Conservation (phyloP, 2,329 filamentous ascomycete species). For the Fusarium liriodendri region DNA sequence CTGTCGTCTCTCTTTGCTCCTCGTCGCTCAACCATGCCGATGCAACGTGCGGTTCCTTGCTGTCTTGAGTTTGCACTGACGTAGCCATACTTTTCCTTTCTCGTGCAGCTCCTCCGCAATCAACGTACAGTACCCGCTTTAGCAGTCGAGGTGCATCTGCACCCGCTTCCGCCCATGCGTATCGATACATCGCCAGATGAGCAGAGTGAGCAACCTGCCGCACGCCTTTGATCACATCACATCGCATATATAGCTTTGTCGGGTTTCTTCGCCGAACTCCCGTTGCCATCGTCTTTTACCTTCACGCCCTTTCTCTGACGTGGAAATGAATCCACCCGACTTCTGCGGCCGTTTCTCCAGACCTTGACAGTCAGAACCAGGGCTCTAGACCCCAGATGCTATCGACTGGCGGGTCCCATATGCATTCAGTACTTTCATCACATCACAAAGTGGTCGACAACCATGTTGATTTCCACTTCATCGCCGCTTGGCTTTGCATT, state of each 20-base stretch:
- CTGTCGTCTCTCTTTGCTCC: constrained; percentile 4
- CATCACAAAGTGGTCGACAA: constrained; percentile 20
- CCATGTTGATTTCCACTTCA: constrained; percentile 17
- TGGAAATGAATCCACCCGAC: constrained; percentile 37
- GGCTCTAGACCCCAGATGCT: constrained; percentile 21
- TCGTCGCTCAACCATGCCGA: constrained; percentile 10
- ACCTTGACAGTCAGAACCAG: constrained; percentile 24
- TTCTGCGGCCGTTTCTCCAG: constrained; percentile 34
- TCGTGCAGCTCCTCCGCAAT: constrained; percentile 8
- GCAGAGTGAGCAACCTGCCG: constrained; percentile 2
- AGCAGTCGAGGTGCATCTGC: neutral
- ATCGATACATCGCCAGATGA: constrained; percentile 8
- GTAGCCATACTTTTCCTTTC: constrained; percentile 16
- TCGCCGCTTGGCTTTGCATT: constrained; percentile 14
- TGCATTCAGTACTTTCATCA: constrained; percentile 27
- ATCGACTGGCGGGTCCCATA: constrained; percentile 15
- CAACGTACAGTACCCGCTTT: neutral
- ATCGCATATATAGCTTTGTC: constrained; percentile 16
- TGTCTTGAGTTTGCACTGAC: constrained; percentile 17
- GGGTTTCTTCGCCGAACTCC: constrained; percentile 10
- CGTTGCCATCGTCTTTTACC: neutral
- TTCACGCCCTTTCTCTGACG: constrained; percentile 34
- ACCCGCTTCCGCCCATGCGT: neutral
- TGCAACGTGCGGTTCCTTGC: constrained; percentile 17
- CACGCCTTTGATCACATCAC: constrained; percentile 27